Percentiles rank a stretch among this genome's conserved stretches.
Evolutionary conservation across 805 yeast species (phyloP).

Genomic region (Hanseniaspora hatyaiensis): DNA sequence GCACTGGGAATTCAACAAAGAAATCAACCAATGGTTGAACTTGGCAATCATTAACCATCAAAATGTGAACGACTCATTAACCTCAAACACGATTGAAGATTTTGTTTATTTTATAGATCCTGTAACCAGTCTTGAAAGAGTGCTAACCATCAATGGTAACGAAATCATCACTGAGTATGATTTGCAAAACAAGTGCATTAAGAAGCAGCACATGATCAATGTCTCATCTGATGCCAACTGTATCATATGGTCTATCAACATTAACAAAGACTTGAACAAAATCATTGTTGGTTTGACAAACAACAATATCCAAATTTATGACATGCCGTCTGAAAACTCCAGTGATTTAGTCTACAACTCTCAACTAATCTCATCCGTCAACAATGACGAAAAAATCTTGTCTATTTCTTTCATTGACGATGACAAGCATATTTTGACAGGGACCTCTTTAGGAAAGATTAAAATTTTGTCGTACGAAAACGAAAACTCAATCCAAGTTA

Average conservation of each 20-base stretch:
- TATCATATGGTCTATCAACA: slow-evolving; percentile 78
- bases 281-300: slow-evolving; percentile 92
- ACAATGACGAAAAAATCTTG: slow-evolving; percentile 56
- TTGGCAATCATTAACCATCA: slow-evolving; percentile 51
- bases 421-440: slow-evolving; percentile 62
- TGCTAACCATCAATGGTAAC: slow-evolving; percentile 91
- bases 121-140: slow-evolving; percentile 45
- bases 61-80: slow-evolving; percentile 54
- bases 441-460: slow-evolving; percentile 89
- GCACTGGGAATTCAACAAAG: slow-evolving; percentile 17
- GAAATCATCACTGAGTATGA: slow-evolving; percentile 90
- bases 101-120: slow-evolving; percentile 55
- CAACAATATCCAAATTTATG: slow-evolving; percentile 74
- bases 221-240: slow-evolving; percentile 34
- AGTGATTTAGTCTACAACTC: slow-evolving; percentile 61
- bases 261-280: slow-evolving; percentile 46
- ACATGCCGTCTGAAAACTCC: slow-evolving; percentile 66
- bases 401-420: slow-evolving; percentile 59
- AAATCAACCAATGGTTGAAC: slow-evolving; percentile 8
- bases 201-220: slow-evolving; percentile 77
- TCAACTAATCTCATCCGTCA: slow-evolving; percentile 68
- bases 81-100: slow-evolving; percentile 88
- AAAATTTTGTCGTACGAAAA: slow-evolving; percentile 60
- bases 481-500: slow-evolving; percentile 45
- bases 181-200: slow-evolving; percentile 53